Base-by-base conservation (phyloP, 352 stramenopile species). In the Pythium monospermum region DNA sequence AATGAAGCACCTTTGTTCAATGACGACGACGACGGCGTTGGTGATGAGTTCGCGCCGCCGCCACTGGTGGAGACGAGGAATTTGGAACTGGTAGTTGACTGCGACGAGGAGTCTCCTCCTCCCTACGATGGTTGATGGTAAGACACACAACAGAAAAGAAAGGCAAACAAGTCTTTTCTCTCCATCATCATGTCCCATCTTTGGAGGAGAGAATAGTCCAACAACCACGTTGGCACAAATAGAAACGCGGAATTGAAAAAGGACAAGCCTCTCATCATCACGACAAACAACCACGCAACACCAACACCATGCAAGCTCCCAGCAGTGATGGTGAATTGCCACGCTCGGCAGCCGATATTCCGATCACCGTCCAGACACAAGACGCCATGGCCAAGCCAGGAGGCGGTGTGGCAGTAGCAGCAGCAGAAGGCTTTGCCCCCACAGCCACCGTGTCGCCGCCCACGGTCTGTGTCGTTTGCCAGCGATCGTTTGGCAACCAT, bases 391-490 rank as follows among this genome's bases (percentile, higher is more conserved):
- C 3, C 1, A 40, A 27, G 11, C 16, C 6, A 3, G 25, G n/a
- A 4, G n/a, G 26, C 1, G 18, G 6, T 3, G 15, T 28, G 19
- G 49, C 35, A 21, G 26, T 33, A 37, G 32, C 38, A 2, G 42
- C 35, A 15, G 46, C 48, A 66, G 61, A 22, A 64, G 55, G 21
- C n/a, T n/a, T n/a, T n/a, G n/a, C n/a, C n/a, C n/a, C n/a, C n/a
- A n/a, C n/a, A n/a, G n/a, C n/a, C n/a, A n/a, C n/a, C n/a, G n/a
- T n/a, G n/a, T n/a, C n/a, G n/a, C n/a, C n/a, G n/a, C 56, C 58
- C 15, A 54, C 58, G 36, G 46, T 57, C 11, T 89, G 78, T 37
- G 54, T 56, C 7, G 45, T 73, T 5, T 89, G 78, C 45, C 54
- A 51, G 30, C 57, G 70, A 22, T 30, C 42, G 4, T 52, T 87